Evolutionary conservation across 352 stramenopile genomes (phyloP), one percentile per base, ranked within the genome.

Genomic region (Globisporangium iwayamae): DNA sequence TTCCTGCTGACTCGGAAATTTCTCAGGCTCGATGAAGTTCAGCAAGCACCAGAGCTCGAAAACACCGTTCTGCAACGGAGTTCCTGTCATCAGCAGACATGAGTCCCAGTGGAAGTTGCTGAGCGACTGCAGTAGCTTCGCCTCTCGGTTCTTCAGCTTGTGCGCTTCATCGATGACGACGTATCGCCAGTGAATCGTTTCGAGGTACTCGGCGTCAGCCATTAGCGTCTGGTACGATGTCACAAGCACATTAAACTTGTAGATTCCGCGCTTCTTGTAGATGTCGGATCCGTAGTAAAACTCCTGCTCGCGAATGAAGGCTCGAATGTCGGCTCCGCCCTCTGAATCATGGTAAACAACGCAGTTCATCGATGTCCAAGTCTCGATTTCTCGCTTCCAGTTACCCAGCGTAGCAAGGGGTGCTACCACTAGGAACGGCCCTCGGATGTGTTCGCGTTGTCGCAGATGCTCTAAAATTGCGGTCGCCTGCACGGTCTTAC

Each of bases 81-180:
- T 99, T 55, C 97, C 97, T 5, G 97, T 99, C 72, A 99, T 93
- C 13, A 99, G 79, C 6, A 99, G 69, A 43, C 96, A 98, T 4
- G 85, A 93, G 64, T 96, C 87, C 83, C 84, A 94, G 28, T 76
- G 81, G 57, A 96, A 94, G 18, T 81, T 79, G 2, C 79, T 76
- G 14, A 99, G 76, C 39, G 95, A 86, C 69, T 98, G 90, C 55
- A 98, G 90, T 0, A 99, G 75, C 66, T 96, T 96, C 13, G 94
- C 90, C 57, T 98, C 94, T 6, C 94, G 90, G 66, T 99, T 99
- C 79, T 99, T 99, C 36, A 99, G 86, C 60, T 98, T 94, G 74
- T 99, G 98, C 0, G 96, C 98, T 85, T 99, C 97, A 74, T 99
- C 97, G 20, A 99, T 98, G 9, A 99, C 95, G 38, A 99, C 76